Percentiles rank a stretch among this genome's conserved stretches.
phyloP scores from a whole-genome alignment of 176 grass and related monocot genomes.

The Oryza coarctata region DNA sequence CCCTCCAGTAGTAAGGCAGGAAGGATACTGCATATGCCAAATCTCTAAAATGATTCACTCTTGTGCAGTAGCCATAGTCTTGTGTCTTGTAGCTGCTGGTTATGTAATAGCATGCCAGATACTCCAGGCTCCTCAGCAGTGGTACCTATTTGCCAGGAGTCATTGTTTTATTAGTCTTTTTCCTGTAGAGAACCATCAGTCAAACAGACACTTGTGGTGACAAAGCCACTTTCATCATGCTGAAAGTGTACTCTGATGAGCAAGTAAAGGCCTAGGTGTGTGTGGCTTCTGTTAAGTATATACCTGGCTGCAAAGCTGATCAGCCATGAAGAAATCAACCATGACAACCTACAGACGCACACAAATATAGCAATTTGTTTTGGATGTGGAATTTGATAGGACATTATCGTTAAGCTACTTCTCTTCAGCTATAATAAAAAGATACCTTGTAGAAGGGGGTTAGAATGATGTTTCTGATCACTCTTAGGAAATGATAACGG shows the following conservation, averaged over 20 bases:
- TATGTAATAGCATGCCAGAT: slow-evolving; percentile 92
- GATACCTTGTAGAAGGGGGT: slow-evolving; percentile 96
- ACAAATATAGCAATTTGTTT: slow-evolving; percentile 27
- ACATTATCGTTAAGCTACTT: neutral
- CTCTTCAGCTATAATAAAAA: slow-evolving; percentile 29
- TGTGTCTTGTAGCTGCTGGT: slow-evolving; percentile 93
- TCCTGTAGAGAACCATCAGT: slow-evolving; percentile 6
- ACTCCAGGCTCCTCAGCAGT: slow-evolving; percentile 89
- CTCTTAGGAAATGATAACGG: slow-evolving; percentile 73
- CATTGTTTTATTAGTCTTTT: slow-evolving; percentile 37
- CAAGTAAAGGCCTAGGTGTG: neutral
- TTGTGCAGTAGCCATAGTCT: slow-evolving; percentile 94
- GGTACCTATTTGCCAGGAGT: slow-evolving; percentile 65
- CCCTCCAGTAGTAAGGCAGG: slow-evolving; percentile 97
- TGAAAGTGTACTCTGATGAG: slow-evolving; percentile 23
- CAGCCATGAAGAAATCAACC: slow-evolving; percentile 99
- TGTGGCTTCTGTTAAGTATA: slow-evolving; percentile 12
- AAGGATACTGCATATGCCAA: slow-evolving; percentile 95
- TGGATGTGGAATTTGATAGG: slow-evolving; percentile 19
- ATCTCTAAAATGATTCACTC: slow-evolving; percentile 88
- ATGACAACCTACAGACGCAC: slow-evolving; percentile 73
- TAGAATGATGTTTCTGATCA: slow-evolving; percentile 88
- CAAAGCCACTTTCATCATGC: slow-evolving; percentile 6
- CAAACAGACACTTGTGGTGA: slow-evolving; percentile 12
- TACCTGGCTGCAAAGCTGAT: slow-evolving; percentile 99